Evolutionary conservation across 495 filamentous ascomycete species (phyloP), one percentile per base, ranked within the genome.

Genomic region (Neurospora pannonica): DNA sequence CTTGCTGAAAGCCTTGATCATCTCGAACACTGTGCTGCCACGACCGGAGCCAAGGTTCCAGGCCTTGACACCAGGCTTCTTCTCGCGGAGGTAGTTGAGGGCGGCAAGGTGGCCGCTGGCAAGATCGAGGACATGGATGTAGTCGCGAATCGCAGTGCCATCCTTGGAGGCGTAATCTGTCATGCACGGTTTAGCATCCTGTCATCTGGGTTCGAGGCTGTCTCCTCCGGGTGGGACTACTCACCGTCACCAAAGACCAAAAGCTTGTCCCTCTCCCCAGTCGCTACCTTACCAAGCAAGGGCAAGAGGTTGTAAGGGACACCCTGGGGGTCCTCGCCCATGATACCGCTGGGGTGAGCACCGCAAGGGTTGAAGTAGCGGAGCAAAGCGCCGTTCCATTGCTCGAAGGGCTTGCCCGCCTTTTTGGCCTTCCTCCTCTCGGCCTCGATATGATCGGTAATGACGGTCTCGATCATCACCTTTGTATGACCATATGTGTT

Each of bases 401-500:
- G 88, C 77, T 93, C 88, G 62, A 87, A 90, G 28, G 86, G 83
- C 80, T 96, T 92, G 38, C 92, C 93, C 46, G 88, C 90, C 86
- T 95, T 96, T 85, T 89, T 89, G 76, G 89, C 86, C 75, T 93
- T 93, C 84, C 92, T 92, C 48, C 96, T 91, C 85, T 97, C 89
- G 24, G 97, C 92, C 74, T 92, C 90, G 81, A 98, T 90, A 77
- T 93, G 89, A 83, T 99, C 97, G 71, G 91, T 93, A 82, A 98
- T 98, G 82, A 97, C 89, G 77, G 81, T 88, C 86, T 99, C 96
- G 73, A 97, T 93, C 76, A 90, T 92, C 82, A 92, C 88, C 87
- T 99, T 99, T 71, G 96, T 98, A 82, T 92, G 92, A 40, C 96
- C 96, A 84, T 99, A 99, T 15, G 96, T 93, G 88, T 98, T 99